Evolutionary conservation across 306 rosid species (phyloP).

Genomic region (Ceratonia siliqua): DNA sequence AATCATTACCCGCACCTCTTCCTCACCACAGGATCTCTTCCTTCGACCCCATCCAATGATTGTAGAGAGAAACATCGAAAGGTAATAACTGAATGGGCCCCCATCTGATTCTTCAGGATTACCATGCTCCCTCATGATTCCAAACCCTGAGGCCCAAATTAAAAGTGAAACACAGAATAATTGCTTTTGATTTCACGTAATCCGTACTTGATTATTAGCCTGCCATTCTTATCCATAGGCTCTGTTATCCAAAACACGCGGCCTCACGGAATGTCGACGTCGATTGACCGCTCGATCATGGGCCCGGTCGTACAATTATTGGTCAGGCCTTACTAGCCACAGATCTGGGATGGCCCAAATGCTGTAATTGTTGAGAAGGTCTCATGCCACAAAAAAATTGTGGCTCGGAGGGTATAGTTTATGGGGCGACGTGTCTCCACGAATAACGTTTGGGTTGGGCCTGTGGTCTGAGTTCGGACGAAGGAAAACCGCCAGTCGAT

Average conservation of each 20-base stretch:
- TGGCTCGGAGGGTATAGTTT: background rate
- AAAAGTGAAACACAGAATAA: background rate
- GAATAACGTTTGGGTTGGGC: constrained; percentile 32
- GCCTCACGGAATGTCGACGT: background rate
- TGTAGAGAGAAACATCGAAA: constrained; percentile 29
- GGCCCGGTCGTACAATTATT: background rate
- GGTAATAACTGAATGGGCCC: constrained; percentile 6
- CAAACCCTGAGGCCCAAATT: background rate
- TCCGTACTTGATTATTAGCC: background rate
- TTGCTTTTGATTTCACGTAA: background rate
- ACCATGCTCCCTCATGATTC: background rate
- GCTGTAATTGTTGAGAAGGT: background rate
- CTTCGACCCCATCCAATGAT: constrained; percentile 15
- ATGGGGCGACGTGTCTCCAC: background rate
- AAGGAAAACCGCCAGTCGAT: background rate
- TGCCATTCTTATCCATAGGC: background rate
- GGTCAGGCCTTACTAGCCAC: background rate
- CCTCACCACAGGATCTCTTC: constrained; percentile 25
- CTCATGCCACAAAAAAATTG: constrained; percentile 33
- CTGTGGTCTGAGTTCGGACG: constrained; percentile 25
- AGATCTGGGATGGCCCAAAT: constrained; percentile 4
- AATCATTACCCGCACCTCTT: constrained; percentile 11
- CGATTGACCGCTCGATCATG: background rate
- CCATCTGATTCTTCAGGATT: background rate
- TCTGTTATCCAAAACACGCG: background rate